phyloP scores from a whole-genome alignment of 2,329 filamentous ascomycete species.

The Aspergillus ochraceoroseus region DNA sequence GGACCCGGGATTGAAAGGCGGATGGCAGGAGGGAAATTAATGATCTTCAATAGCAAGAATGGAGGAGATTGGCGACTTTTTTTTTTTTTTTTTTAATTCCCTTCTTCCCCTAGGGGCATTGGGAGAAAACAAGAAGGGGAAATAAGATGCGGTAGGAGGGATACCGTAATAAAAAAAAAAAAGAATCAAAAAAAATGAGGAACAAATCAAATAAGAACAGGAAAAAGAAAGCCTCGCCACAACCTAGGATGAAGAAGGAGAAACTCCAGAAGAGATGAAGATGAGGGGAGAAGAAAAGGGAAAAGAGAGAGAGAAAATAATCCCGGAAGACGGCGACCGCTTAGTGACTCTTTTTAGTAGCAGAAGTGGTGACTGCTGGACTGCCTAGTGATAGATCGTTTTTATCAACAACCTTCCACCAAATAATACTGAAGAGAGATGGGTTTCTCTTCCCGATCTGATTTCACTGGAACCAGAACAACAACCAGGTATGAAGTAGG shows the following conservation, averaged over 20 bases:
- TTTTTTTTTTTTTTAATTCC: slow-evolving; percentile 10
- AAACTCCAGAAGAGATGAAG: slow-evolving; percentile 9
- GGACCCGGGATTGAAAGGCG: slow-evolving; percentile 13
- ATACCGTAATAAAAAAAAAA: slow-evolving; percentile 15
- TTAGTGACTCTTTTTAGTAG: slow-evolving; percentile 12
- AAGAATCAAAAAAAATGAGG: slow-evolving; percentile 13
- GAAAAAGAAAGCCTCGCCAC: slow-evolving; percentile 18
- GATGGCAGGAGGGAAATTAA: slow-evolving; percentile 9
- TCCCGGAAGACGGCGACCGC: slow-evolving; percentile 18
- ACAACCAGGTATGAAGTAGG: too few species aligned
- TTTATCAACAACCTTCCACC: too few species aligned
- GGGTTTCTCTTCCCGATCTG: too few species aligned
- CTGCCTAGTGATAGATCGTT: too few species aligned
- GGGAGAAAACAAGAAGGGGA: slow-evolving; percentile 12
- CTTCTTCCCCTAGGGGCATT: slow-evolving; percentile 13
- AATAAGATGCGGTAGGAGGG: too few species aligned
- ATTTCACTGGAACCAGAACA: too few species aligned
- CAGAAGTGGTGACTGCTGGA: too few species aligned
- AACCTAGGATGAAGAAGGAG: slow-evolving; percentile 13
- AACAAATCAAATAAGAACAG: slow-evolving; percentile 17
- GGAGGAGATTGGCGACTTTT: slow-evolving; percentile 13
- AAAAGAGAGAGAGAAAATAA: slow-evolving; percentile 15
- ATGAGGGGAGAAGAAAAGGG: slow-evolving; percentile 4
- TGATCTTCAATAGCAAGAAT: slow-evolving; percentile 20
- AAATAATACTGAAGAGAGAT: too few species aligned